Conservation (phyloP, 2,329 filamentous ascomycete genomes). For the Venturia carpophila region DNA sequence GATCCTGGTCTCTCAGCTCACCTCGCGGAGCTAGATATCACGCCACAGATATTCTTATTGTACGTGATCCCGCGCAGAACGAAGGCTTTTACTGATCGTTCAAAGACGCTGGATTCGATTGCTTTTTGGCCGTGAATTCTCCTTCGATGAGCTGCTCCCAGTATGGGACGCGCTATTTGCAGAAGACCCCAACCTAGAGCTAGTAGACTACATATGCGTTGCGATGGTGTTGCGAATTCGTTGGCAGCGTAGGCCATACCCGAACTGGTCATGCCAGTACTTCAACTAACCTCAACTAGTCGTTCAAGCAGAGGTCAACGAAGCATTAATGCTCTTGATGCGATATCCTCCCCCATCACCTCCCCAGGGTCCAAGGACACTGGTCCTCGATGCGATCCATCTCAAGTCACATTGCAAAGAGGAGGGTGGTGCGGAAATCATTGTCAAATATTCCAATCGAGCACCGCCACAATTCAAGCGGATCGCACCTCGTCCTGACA, state of each 20-base stretch:
- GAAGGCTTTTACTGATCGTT: not conserved
- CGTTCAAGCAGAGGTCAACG: conserved; percentile 72
- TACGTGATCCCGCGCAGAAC: conserved; percentile 32
- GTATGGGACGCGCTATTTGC: conserved; percentile 92
- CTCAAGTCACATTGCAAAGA: conserved; percentile 57
- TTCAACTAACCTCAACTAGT: conserved; percentile 43
- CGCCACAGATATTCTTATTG: conserved; percentile 97
- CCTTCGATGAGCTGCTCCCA: conserved; percentile 72
- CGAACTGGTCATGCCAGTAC: not conserved
- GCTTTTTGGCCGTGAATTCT: conserved; percentile 86
- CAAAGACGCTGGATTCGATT: conserved; percentile 83
- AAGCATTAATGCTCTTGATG: conserved; percentile 70
- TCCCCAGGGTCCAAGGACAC: conserved; percentile 62
- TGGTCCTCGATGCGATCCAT: conserved; percentile 79
- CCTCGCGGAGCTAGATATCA: conserved; percentile 72
- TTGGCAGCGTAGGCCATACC: conserved; percentile 63
- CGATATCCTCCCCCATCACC: conserved; percentile 66
- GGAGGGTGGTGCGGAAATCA: conserved; percentile 56
- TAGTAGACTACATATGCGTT: conserved; percentile 86
- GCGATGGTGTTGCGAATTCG: conserved; percentile 88
- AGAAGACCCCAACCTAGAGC: conserved; percentile 67
- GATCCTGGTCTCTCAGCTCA: conserved; percentile 80
- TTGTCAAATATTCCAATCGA: conserved; percentile 59
- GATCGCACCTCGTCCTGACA: conserved; percentile 7
- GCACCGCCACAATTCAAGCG: conserved; percentile 27